Conservation (phyloP, 208 protist species). For the Wallacemonas sp. region DNA sequence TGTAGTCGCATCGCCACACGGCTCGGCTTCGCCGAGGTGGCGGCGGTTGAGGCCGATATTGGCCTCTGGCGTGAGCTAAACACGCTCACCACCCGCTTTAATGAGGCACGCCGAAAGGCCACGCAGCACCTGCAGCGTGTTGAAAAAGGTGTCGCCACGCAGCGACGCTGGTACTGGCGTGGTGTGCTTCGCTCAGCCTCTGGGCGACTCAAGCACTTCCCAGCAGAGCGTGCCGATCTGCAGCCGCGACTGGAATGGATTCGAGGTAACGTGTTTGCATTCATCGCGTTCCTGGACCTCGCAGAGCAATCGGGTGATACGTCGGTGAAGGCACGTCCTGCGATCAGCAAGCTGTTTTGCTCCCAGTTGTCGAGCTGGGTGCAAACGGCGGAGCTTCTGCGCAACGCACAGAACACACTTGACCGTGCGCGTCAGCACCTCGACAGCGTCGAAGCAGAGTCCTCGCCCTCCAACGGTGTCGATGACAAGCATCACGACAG, state of each 20-base stretch:
- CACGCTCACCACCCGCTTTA: conserved; percentile 62
- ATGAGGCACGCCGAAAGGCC: conserved; percentile 53
- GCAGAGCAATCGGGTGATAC: conserved; percentile 62
- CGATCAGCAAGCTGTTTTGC: conserved; percentile 75
- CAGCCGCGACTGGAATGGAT: conserved; percentile 88
- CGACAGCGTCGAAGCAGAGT: background rate
- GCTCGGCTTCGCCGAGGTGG: conserved; percentile 73
- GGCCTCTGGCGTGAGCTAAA: conserved; percentile 90
- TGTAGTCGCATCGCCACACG: conserved; percentile 64
- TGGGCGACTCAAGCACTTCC: conserved; percentile 70
- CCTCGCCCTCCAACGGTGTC: too few species aligned
- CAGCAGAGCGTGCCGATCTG: conserved; percentile 63
- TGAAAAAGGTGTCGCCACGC: conserved; percentile 73
- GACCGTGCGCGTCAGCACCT: background rate
- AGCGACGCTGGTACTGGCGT: conserved; percentile 90
- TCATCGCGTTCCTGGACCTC: conserved; percentile 76
- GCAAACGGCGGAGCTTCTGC: conserved; percentile 19
- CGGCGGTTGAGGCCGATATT: conserved; percentile 66
- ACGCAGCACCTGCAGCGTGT: conserved; percentile 72
- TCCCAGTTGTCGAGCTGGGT: conserved; percentile 46
- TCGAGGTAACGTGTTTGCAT: conserved; percentile 70
- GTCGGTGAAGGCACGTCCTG: conserved; percentile 32
- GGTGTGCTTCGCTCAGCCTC: conserved; percentile 63
- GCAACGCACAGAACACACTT: conserved; percentile 10
- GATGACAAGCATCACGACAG: conserved; percentile 9